These are phyloP conservation scores for Leccinum pachyderme DNA, from an alignment of 1,284 basidiomycete species.

Conservation along the genomic window DNA sequence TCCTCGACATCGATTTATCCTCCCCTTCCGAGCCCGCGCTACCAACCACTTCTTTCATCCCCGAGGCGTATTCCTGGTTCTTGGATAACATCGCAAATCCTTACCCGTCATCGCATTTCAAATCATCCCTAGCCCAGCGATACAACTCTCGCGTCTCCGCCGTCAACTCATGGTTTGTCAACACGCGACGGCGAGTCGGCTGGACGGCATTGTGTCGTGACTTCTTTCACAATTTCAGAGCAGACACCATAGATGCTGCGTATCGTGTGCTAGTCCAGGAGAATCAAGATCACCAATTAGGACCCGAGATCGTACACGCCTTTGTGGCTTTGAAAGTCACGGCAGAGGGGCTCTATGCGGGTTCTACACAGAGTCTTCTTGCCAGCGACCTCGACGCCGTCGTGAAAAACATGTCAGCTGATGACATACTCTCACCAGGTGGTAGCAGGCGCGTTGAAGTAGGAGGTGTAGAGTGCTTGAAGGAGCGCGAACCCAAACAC, in stretches of 20 bases:
- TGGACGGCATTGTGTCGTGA: background rate
- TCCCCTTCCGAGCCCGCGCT: background rate
- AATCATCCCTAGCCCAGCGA: background rate
- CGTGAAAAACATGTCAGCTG: background rate
- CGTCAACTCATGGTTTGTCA: background rate
- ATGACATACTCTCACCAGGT: background rate
- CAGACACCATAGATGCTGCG: background rate
- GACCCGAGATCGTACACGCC: background rate
- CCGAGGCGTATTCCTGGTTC: background rate
- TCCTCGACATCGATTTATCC: background rate
- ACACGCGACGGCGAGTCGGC: background rate
- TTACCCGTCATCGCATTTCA: background rate
- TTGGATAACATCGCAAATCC: background rate
- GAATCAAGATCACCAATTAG: background rate
- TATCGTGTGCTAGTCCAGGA: background rate
- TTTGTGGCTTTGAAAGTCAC: background rate
- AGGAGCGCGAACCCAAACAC: background rate
- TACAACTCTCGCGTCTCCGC: background rate
- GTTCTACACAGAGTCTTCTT: background rate
- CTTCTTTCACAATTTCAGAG: background rate
- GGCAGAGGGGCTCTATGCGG: background rate
- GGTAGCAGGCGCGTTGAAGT: background rate
- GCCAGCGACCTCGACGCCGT: background rate
- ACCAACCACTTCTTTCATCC: background rate
- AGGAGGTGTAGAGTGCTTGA: background rate